Percentiles rank a stretch among this genome's conserved stretches.
phyloP scores from a whole-genome alignment of 202 grass and related monocot genomes.

The Schoenoplectus triqueter region DNA sequence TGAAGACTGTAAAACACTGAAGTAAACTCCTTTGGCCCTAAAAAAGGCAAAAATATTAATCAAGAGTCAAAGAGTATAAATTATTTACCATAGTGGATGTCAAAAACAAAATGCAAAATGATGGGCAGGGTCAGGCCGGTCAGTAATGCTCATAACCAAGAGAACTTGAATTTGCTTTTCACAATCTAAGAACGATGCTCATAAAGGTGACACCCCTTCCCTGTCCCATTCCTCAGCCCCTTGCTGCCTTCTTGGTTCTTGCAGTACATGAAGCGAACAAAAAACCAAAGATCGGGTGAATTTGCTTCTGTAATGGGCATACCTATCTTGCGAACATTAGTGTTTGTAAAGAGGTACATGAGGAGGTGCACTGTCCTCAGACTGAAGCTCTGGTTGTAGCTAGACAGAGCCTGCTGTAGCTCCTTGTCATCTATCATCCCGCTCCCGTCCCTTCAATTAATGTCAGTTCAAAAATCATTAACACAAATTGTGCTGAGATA shows the following conservation, averaged over 20 bases:
- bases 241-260: background rate
- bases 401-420: constrained; percentile 78
- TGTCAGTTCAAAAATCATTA: constrained; percentile 21
- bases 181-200: background rate
- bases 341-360: constrained; percentile 96
- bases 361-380: constrained; percentile 91
- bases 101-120: no score
- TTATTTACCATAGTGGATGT: background rate
- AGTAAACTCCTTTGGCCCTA: constrained; percentile 91
- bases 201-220: background rate
- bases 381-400: constrained; percentile 87
- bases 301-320: background rate
- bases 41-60: constrained; percentile 30
- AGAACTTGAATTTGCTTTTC: background rate
- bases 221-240: background rate
- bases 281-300: background rate
- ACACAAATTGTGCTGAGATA: background rate
- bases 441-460: constrained; percentile 60
- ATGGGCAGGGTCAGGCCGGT: no score
- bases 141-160: background rate
- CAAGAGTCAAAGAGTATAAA: background rate
- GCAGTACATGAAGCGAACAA: background rate
- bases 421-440: constrained; percentile 97
- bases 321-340: constrained; percentile 88
- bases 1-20: constrained; percentile 95